These are phyloP conservation scores for Backusella tuberculispora DNA, from an alignment of 192 early-diverging fungal genomes.

Conservation along the genomic window DNA sequence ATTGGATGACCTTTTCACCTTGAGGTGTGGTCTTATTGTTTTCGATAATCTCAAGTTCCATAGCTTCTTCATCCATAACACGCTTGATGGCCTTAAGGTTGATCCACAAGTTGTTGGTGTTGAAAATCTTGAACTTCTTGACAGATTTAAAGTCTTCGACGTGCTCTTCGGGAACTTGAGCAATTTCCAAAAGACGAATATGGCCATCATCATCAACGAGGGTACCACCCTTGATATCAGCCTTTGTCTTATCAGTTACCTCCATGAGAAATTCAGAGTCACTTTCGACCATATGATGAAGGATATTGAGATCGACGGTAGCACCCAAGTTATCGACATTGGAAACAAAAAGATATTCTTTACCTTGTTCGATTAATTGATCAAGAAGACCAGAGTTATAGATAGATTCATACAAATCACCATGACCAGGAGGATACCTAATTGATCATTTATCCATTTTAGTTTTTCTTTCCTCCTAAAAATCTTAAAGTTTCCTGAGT, in stretches of 20 bases:
- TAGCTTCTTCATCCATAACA: constrained; percentile 74
- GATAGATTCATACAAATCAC: constrained; percentile 96
- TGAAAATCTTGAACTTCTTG: constrained; percentile 99
- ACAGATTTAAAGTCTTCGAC: constrained; percentile 99
- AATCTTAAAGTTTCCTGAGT: background rate
- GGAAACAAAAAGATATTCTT: constrained; percentile 98
- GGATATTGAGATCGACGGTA: constrained; percentile 91
- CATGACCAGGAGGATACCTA: constrained; percentile 97
- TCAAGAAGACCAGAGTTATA: constrained; percentile 94
- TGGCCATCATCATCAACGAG: constrained; percentile 96
- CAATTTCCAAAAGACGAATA: constrained; percentile 95
- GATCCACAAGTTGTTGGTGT: constrained; percentile 95
- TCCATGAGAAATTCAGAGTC: constrained; percentile 98
- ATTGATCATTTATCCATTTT: constrained; percentile 8
- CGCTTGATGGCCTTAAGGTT: constrained; percentile 87
- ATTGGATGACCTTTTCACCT: constrained; percentile 96
- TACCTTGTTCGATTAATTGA: constrained; percentile 89
- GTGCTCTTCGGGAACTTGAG: constrained; percentile 96
- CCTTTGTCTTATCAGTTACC: constrained; percentile 99
- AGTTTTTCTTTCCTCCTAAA: background rate
- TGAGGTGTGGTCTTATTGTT: constrained; percentile 94
- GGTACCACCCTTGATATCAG: constrained; percentile 99
- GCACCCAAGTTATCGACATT: constrained; percentile 99
- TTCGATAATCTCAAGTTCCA: constrained; percentile 94
- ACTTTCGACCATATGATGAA: constrained; percentile 87